These are phyloP conservation scores for Metschnikowia anglica DNA, from an alignment of 805 yeast genomes.

Conservation along the genomic window DNA sequence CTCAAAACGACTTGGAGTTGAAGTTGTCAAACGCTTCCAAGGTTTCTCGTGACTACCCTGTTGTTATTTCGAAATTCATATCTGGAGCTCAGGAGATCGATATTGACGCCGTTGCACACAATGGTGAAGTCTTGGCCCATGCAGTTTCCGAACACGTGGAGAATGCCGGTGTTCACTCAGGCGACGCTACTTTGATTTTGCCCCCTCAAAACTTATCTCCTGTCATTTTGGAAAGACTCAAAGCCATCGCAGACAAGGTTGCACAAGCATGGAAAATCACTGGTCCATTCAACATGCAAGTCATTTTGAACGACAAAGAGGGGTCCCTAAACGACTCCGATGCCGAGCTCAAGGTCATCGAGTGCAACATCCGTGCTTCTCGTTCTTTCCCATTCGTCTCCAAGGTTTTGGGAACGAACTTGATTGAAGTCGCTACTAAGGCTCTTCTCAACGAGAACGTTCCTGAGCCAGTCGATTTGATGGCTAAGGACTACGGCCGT, in stretches of 20 bases:
- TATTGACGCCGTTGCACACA: slow-evolving; percentile 91
- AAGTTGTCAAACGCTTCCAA: slow-evolving; percentile 86
- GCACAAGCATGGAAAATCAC: slow-evolving; percentile 93
- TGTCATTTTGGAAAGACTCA: slow-evolving; percentile 65
- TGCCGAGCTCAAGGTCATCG: slow-evolving; percentile 82
- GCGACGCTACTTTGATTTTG: slow-evolving; percentile 93
- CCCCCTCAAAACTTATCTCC: slow-evolving; percentile 85
- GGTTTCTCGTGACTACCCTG: slow-evolving; percentile 95
- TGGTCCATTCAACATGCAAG: slow-evolving; percentile 98
- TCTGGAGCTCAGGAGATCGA: slow-evolving; percentile 97
- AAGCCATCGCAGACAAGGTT: slow-evolving; percentile 88
- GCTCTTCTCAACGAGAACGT: slow-evolving; percentile 75
- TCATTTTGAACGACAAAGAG: slow-evolving; percentile 53
- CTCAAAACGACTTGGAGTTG: slow-evolving; percentile 72
- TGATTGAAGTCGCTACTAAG: slow-evolving; percentile 90
- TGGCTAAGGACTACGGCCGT: slow-evolving; percentile 70
- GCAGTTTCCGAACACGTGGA: slow-evolving; percentile 98
- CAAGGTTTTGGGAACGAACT: slow-evolving; percentile 91
- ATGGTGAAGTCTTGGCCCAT: slow-evolving; percentile 87
- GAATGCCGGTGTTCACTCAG: slow-evolving; percentile 98
- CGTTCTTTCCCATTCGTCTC: slow-evolving; percentile 99
- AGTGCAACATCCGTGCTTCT: slow-evolving; percentile 97
- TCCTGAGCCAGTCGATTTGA: slow-evolving; percentile 79
- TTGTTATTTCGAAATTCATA: slow-evolving; percentile 93
- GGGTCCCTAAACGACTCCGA: slow-evolving; percentile 55